phyloP scores from a whole-genome alignment of 2,329 filamentous ascomycete species.

The Alternaria burnsii region DNA sequence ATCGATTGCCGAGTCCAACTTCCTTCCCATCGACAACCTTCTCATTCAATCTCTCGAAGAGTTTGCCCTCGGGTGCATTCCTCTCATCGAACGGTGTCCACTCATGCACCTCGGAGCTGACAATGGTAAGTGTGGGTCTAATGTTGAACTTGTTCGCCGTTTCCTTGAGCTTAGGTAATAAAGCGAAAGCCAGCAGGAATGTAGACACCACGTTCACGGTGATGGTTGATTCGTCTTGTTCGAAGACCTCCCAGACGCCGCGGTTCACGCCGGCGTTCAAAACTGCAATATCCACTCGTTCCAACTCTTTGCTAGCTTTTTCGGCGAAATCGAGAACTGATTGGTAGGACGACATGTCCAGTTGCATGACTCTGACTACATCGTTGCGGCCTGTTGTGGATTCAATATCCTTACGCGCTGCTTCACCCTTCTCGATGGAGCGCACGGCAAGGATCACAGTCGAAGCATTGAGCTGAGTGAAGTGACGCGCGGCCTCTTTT shows the following conservation, averaged over 20 bases:
- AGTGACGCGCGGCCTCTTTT: slow-evolving; percentile 56
- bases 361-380: slow-evolving; percentile 56
- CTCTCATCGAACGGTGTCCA: slow-evolving; percentile 37
- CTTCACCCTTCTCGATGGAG: slow-evolving; percentile 54
- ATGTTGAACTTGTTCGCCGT: slow-evolving; percentile 34
- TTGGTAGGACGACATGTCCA: slow-evolving; percentile 55
- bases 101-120: slow-evolving; percentile 45
- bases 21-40: slow-evolving; percentile 13
- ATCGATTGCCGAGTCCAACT: slow-evolving; percentile 31
- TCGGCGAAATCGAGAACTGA: slow-evolving; percentile 49
- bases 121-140: slow-evolving; percentile 42
- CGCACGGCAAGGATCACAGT: slow-evolving; percentile 59
- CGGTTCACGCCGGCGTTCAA: slow-evolving; percentile 52
- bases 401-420: slow-evolving; percentile 54
- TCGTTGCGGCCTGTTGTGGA: slow-evolving; percentile 35
- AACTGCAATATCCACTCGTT: slow-evolving; percentile 49
- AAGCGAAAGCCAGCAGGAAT: slow-evolving; percentile 44
- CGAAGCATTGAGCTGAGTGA: slow-evolving; percentile 51
- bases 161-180: slow-evolving; percentile 38
- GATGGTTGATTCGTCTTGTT: slow-evolving; percentile 46
- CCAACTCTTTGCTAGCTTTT: slow-evolving; percentile 29
- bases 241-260: slow-evolving; percentile 32
- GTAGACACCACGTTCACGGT: slow-evolving; percentile 54
- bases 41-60: slow-evolving; percentile 41
- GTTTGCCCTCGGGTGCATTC: slow-evolving; percentile 31